phyloP scores from a whole-genome alignment of 2,329 filamentous ascomycete genomes.

The Colletotrichum agaves region DNA sequence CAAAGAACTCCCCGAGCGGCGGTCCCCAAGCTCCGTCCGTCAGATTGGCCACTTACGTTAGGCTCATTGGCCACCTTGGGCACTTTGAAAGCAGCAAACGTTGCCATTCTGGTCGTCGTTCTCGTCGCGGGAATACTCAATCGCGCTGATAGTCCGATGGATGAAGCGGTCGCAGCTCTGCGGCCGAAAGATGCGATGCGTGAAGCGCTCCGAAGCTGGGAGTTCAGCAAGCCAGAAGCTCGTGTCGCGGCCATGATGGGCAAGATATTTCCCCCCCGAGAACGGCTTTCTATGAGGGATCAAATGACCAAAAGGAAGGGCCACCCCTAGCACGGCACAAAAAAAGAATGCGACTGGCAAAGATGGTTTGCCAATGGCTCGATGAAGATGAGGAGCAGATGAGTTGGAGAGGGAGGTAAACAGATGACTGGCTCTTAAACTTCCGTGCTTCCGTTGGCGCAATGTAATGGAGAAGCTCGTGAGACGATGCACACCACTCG shows the following conservation, averaged over 20 bases:
- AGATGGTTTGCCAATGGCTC: neutral
- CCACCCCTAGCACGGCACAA: neutral
- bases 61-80: slow-evolving; percentile 91
- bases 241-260: slow-evolving; percentile 34
- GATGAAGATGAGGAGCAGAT: slow-evolving; percentile 3
- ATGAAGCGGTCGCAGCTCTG: slow-evolving; percentile 1
- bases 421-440: slow-evolving; percentile 27
- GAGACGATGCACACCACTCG: slow-evolving; percentile 14
- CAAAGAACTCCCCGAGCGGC: neutral
- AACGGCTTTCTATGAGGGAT: neutral
- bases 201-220: slow-evolving; percentile 32
- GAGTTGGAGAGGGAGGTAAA: neutral
- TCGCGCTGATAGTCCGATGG: slow-evolving; percentile 12
- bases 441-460: slow-evolving; percentile 8
- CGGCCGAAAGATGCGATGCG: slow-evolving; percentile 26
- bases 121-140: slow-evolving; percentile 40
- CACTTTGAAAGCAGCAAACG: slow-evolving; percentile 86
- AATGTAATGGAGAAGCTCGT: slow-evolving; percentile 16
- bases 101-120: slow-evolving; percentile 55
- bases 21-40: neutral
- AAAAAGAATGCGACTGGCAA: neutral
- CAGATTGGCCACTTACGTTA: slow-evolving; percentile 74
- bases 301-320: neutral
- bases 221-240: slow-evolving; percentile 33
- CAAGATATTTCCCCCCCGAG: neutral